Conservation (phyloP, 768 basidiomycete genomes). For the Termitomyces sp. region DNA sequence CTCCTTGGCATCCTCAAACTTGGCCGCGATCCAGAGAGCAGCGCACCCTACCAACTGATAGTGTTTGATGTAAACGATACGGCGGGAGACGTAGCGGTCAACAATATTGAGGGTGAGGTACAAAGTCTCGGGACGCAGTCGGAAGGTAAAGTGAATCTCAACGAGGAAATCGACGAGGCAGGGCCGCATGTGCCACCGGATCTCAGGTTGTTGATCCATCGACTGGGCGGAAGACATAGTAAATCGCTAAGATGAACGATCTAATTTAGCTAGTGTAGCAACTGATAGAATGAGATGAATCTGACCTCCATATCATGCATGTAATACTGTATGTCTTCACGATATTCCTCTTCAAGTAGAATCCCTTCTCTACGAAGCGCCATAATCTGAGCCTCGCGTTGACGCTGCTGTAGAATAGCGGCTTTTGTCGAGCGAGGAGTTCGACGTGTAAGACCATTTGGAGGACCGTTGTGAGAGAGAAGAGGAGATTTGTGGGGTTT, state of each 20-base stretch:
- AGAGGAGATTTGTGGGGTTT: constrained; percentile 61
- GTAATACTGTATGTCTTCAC: constrained; percentile 86
- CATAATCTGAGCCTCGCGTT: constrained; percentile 62
- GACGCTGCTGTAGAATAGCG: constrained; percentile 55
- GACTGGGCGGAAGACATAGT: constrained; percentile 92
- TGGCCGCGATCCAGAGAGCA: constrained; percentile 97
- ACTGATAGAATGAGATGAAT: constrained; percentile 9
- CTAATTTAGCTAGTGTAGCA: constrained; percentile 14
- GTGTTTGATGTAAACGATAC: constrained; percentile 98
- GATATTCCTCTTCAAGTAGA: constrained; percentile 91
- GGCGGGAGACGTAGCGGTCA: constrained; percentile 98
- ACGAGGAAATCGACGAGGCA: constrained; percentile 98
- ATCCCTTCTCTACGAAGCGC: constrained; percentile 69
- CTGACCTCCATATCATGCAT: constrained; percentile 99
- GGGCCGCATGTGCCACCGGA: constrained; percentile 98
- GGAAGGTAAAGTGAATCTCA: constrained; percentile 97
- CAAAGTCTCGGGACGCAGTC: constrained; percentile 95
- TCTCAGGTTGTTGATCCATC: constrained; percentile 99
- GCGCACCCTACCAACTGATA: constrained; percentile 99
- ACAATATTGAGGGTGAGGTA: constrained; percentile 99
- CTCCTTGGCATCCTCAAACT: constrained; percentile 99
- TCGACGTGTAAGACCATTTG: constrained; percentile 46
- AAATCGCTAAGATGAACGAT: constrained; percentile 33
- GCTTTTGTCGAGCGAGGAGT: constrained; percentile 64
- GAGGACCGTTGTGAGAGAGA: constrained; percentile 40